phyloP scores from a whole-genome alignment of 106 monocot genomes.

The Platanthera zijinensis region DNA sequence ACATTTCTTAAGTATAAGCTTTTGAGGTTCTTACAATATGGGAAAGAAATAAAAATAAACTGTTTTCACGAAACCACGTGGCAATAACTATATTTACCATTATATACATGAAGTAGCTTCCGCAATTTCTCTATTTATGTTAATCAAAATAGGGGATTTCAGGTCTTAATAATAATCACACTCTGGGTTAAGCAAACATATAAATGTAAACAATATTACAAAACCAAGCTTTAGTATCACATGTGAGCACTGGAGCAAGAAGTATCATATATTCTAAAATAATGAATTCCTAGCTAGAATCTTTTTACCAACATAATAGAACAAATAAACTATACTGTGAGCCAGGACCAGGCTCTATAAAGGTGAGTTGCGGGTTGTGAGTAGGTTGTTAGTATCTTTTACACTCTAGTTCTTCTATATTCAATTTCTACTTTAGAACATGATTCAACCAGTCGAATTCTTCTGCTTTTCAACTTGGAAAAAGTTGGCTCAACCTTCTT shows the following conservation, averaged over 20 bases:
- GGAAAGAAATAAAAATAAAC: too few relatives aligned
- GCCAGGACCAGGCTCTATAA: conserved; percentile 4
- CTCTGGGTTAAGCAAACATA: too few relatives aligned
- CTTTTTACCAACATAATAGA: neutral
- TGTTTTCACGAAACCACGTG: too few relatives aligned
- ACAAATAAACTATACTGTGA: neutral
- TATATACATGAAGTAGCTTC: too few relatives aligned
- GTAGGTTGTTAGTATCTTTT: conserved; percentile 41
- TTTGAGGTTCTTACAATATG: too few relatives aligned
- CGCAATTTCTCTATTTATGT: too few relatives aligned
- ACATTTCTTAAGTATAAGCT: too few relatives aligned
- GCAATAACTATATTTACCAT: too few relatives aligned
- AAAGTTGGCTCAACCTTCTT: conserved; percentile 22
- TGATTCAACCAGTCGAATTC: conserved; percentile 30
- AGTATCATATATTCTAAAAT: neutral
- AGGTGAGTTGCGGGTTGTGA: conserved; percentile 41
- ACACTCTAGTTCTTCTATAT: conserved; percentile 83
- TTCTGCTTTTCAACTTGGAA: conserved; percentile 37
- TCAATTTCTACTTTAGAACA: conserved; percentile 91
- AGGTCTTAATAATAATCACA: too few relatives aligned
- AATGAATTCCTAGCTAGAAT: neutral
- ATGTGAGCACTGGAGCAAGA: neutral
- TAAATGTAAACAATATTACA: neutral
- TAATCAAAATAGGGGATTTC: too few relatives aligned
- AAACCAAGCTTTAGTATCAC: neutral